Base-by-base conservation (phyloP, 179 eudicot genomes). In the Drosera spatulata region DNA sequence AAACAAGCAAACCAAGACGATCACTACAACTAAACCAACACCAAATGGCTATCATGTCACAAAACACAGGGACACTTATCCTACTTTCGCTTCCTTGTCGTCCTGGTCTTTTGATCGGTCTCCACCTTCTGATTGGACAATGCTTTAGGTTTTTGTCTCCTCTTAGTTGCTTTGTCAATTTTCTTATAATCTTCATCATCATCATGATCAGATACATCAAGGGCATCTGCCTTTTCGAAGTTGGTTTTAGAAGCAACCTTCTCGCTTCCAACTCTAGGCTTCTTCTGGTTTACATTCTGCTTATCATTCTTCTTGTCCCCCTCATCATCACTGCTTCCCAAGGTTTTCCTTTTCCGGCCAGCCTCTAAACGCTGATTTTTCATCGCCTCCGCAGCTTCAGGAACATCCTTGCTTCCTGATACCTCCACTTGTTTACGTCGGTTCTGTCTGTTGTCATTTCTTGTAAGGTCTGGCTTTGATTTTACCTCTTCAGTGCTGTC, bases 271-370 rank as follows among this genome's bases (percentile, higher is more conserved):
- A 63, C 65, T 49, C 61, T 40, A 9, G 70, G 15, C 61, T 40
- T 67, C 60, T 69, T 67, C 74, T 62, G 53, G 59, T 22, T 22
- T 22, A 22, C 33, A 22, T 22, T 22, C 33, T 22, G 33, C 33
- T 22, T 22, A 22, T 22, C 33, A 22, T 37, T 52, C 48, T 67
- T 67, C 12, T 7, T 65, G 40, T 57, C 66, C 6, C 60, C 61
- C n/a, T 53, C 69, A 3, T 61, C 68, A 9, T 53, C 51, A 2
- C 3, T 56, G 41, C 66, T 69, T 65, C 50, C 78, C 55, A 45
- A 64, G 41, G 77, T 52, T 58, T 82, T 80, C 66, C 77, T 65
- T 65, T 82, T 75, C 10, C 65, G 69, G 64, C 83, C 56, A 68
- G 75, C 69, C 41, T 61, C 77, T 61, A 69, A 72, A 46, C 67